A percentile compares a stretch with the other conserved stretches of the same genome.
Evolutionary conservation across 2,329 filamentous ascomycete genomes (phyloP).

Genomic region (Hypoxylon sp.): DNA sequence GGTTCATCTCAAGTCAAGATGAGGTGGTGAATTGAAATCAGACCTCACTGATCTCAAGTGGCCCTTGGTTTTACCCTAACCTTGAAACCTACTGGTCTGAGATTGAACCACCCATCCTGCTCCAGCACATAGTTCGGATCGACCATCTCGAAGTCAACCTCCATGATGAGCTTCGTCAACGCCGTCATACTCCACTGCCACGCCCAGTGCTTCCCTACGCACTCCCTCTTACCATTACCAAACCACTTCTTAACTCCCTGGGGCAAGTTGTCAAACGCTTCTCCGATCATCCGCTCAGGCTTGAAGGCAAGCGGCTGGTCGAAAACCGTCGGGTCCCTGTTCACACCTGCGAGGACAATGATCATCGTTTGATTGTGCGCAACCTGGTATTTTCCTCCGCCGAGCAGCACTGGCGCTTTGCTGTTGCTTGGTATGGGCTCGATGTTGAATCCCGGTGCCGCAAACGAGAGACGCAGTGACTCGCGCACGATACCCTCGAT

Average conservation of each 20-base stretch:
- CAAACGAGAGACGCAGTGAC: constrained; percentile 61
- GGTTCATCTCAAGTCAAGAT: no score
- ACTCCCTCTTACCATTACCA: constrained; percentile 61
- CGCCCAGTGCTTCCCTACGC: constrained; percentile 61
- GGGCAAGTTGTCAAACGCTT: constrained; percentile 54
- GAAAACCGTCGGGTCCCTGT: constrained; percentile 59
- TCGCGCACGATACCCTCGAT: constrained; percentile 63
- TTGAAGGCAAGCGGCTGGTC: constrained; percentile 56
- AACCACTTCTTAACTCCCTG: constrained; percentile 59
- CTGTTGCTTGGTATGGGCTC: constrained; percentile 55
- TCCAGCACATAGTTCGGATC: constrained; percentile 52
- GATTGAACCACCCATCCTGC: constrained; percentile 62
- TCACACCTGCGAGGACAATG: constrained; percentile 59
- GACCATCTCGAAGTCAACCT: constrained; percentile 56
- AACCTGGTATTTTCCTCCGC: constrained; percentile 58
- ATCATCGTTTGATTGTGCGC: constrained; percentile 60
- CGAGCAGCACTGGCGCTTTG: constrained; percentile 57
- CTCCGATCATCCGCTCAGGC: constrained; percentile 60
- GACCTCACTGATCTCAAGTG: no score
- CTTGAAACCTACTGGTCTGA: constrained; percentile 57
- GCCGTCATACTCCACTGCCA: constrained; percentile 56
- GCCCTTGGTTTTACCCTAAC: constrained; percentile 54
- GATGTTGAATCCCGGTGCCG: constrained; percentile 65
- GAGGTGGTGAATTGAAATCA: no score
- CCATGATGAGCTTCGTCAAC: constrained; percentile 53